Evolutionary conservation across 345 rosid genomes (phyloP), one percentile per base, ranked within the genome.

Genomic region (Geranium rotundifolium): DNA sequence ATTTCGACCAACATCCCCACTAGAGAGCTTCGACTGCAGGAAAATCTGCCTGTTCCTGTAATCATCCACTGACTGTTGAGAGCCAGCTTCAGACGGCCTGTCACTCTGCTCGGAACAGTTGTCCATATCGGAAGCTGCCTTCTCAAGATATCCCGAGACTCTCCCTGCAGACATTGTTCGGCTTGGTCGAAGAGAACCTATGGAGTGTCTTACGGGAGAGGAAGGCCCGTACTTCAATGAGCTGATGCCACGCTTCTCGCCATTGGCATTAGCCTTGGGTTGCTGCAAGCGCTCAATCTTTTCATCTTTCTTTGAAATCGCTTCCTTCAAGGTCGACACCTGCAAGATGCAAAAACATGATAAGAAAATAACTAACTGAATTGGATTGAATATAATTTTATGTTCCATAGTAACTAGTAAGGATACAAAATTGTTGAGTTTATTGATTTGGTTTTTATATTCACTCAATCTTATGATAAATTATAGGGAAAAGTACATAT

Each of bases 321-420:
- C 74, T 57, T 93, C 91, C 76, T 86, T 88, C 30, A 93, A 85
- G 64, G 66, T 77, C n/a, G 90, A 58, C 27, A 93, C 92, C 97
- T 92, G 75, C 63, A 69, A 64, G 65, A 67, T 61, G 49, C 63
- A 64, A 8, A 19, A 18, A 50, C 52, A 8, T 58, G 16, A 17
- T n/a, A 50, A 61, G 63, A 71, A 34, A 62, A 67, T 46, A 46
- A 60, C 54, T 37, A 29, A 59, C 17, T 39, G 57, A 50, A 29
- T 12, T 13, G 6, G 29, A 62, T 31, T 18, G 15, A 20, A 9
- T 17, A 29, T 7, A 23, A 19, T 0, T 23, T 23, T 23, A 23
- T 23, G 27, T 23, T 23, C 27, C 27, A 23, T 23, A 23, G 2
- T 19, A 39, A 41, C 1, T 23, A 23, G 2, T 19, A 39, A 41